Percentiles rank a stretch among this genome's conserved stretches.
These are phyloP conservation scores for Schwanniomyces sp. DNA, from an alignment of 805 yeast species.

Conservation along the genomic window DNA sequence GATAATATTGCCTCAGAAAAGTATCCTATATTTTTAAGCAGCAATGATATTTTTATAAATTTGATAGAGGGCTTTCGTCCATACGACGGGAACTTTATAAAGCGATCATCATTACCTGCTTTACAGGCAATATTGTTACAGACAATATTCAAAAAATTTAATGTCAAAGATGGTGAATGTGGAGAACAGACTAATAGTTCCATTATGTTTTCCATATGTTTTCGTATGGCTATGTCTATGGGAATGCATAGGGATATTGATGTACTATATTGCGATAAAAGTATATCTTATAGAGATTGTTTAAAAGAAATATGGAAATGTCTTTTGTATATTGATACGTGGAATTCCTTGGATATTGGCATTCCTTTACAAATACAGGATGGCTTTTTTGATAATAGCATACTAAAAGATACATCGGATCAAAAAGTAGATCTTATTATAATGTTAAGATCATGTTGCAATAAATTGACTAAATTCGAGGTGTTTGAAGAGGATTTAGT, in stretches of 20 bases:
- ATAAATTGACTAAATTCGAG: background rate
- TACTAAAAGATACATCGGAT: background rate
- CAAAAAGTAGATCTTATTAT: background rate
- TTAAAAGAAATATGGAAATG: constrained; percentile 2
- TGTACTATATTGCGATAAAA: background rate
- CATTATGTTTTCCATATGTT: constrained; percentile 1
- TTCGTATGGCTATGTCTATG: constrained; percentile 3
- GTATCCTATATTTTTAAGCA: background rate
- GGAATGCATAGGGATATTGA: constrained; percentile 4
- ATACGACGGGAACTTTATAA: background rate
- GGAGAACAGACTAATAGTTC: constrained; percentile 1
- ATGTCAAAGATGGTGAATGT: constrained; percentile 1
- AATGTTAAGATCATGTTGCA: background rate
- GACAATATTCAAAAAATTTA: background rate
- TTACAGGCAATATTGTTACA: constrained; percentile 2
- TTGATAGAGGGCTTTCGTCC: background rate
- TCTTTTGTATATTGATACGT: background rate
- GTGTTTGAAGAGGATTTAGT: background rate
- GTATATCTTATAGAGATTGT: background rate
- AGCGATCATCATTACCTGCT: background rate
- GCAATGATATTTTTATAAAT: background rate
- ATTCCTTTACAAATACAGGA: background rate
- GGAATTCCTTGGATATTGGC: constrained; percentile 1
- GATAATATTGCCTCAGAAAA: background rate
- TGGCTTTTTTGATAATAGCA: background rate